Base-by-base conservation (phyloP, 1,284 basidiomycete species). In the Chalciporus sp. region DNA sequence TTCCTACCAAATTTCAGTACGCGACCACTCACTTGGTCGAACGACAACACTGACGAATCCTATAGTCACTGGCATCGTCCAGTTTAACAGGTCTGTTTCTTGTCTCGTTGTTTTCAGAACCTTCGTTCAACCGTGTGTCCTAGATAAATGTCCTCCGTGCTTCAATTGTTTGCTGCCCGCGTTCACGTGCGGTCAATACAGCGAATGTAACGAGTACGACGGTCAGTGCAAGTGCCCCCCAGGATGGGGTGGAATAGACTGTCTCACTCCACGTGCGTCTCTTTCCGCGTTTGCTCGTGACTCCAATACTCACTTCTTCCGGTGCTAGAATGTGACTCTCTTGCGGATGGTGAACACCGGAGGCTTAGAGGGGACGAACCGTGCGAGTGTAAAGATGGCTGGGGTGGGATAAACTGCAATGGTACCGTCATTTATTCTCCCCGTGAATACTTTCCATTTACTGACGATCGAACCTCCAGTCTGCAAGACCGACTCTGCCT, bases 331-430 rank as follows among this genome's bases (percentile, higher is more conserved):
- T 98, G 95, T 62, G 96, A 94, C 63, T 94, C 94, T 5, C 80
- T 98, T 23, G 86, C 92, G 3, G 94, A 98, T 60, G 94, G 95
- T 0, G 85, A 88, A 46, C 86, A 92, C 53, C 84, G 96, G 17
- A 85, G 85, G 54, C 86, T 94, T 23, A 80, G 95, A 53, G 86
- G 88, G 45, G 82, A 85, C 10, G 89, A 88, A 59, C 73, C 83
- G 8, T 98, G 96, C 72, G 77, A 94, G 31, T 99, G 96, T 69
- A 91, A 90, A 62, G 90, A 94, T 1, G 95, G 95, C 0, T 99
- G 95, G 95, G 83, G 81, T 45, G 95, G 96, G 12, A 89, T 98
- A 61, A 98, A 98, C 68, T 98, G 95, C 75, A 97, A 98, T 71
- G 94, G 94, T 94, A 53, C 58, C 82, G 69, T 7, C 9, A 5